Evolutionary conservation across 2,329 filamentous ascomycete genomes (phyloP), one percentile per base, ranked within the genome.

Genomic region (Microcera coccophila): DNA sequence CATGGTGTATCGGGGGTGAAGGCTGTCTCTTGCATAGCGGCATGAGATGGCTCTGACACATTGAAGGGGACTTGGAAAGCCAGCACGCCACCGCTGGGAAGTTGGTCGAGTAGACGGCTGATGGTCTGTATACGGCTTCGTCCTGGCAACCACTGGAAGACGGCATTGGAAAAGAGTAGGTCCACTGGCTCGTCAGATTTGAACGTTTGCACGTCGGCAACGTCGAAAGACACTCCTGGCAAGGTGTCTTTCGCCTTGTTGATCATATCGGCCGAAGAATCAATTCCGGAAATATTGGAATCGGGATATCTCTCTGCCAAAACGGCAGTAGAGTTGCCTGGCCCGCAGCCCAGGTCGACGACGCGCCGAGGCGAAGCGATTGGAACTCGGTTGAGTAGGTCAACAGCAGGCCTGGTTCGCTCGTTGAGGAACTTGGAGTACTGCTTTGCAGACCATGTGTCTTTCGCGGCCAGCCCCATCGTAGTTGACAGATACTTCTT

Each of bases 311-410:
- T 66, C 3, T 57, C 51, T 4, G 62, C 59, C 2, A 82, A 66
- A 1, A 73, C 69, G 1, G 62, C 59, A 0, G 78, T 82, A 3
- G 74, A 78, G 62, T 81, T 82, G 4, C 74, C 79, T 0, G 79
- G 79, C 0, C 79, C 79, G 57, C 79, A 82, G 50, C 79, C 79
- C 1, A 82, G 64, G 45, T 82, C 79, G 51, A 79, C 64, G 50
- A 82, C 71, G 20, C 58, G 62, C 9, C 62, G 54, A n/a, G 74
- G 62, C 0, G 54, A 41, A 12, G 62, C 50, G 1, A 73, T 62
- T 0, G 65, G 63, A 3, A 79, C 57, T 22, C 70, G 73, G 5
- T 70, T 49, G 8, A 82, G 60, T 1, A 82, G 70, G 47, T 82
- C 79, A 32, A 68, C 64, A 0, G 73, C 69, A 5, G 78, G 68